Percentiles rank a stretch among this genome's conserved stretches.
phyloP scores from a whole-genome alignment of 1,139 yeast species.

The Blastobotrys persicus region DNA sequence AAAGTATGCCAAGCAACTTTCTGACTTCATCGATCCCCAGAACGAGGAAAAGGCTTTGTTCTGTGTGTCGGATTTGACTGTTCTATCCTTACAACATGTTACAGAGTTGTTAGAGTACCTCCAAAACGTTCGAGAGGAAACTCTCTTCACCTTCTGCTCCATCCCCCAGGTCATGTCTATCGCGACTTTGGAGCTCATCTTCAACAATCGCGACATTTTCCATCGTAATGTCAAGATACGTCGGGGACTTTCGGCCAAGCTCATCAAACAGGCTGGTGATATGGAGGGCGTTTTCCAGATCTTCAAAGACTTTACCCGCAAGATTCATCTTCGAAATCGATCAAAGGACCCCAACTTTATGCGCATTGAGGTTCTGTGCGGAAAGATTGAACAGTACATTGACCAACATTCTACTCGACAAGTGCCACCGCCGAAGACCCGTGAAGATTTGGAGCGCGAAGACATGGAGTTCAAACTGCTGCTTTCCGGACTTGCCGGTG shows the following conservation, averaged over 20 bases:
- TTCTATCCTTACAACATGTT: constrained; percentile 76
- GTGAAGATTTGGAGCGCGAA: constrained; percentile 19
- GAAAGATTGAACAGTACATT: constrained; percentile 81
- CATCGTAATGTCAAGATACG: constrained; percentile 78
- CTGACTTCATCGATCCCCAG: constrained; percentile 55
- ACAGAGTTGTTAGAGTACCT: constrained; percentile 75
- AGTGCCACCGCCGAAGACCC: constrained; percentile 19
- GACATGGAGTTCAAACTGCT: constrained; percentile 22
- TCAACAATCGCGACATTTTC: constrained; percentile 75
- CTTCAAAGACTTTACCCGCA: constrained; percentile 69
- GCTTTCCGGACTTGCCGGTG: constrained; percentile 23
- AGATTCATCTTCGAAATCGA: constrained; percentile 72
- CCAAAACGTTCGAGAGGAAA: constrained; percentile 73
- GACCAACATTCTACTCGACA: constrained; percentile 43
- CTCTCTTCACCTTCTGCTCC: constrained; percentile 87
- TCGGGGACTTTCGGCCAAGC: constrained; percentile 81
- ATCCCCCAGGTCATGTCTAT: constrained; percentile 99
- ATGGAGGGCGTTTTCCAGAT: constrained; percentile 72
- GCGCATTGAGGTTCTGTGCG: constrained; percentile 78
- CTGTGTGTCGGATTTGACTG: constrained; percentile 79
- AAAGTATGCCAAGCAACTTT: constrained; percentile 53
- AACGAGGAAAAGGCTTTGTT: constrained; percentile 49
- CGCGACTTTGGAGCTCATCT: constrained; percentile 84
- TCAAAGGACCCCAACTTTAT: constrained; percentile 87
- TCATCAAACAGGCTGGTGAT: constrained; percentile 72